These are phyloP conservation scores for Hyparrhenia diplandra DNA, from an alignment of 176 grass and related monocot genomes.

Conservation along the genomic window DNA sequence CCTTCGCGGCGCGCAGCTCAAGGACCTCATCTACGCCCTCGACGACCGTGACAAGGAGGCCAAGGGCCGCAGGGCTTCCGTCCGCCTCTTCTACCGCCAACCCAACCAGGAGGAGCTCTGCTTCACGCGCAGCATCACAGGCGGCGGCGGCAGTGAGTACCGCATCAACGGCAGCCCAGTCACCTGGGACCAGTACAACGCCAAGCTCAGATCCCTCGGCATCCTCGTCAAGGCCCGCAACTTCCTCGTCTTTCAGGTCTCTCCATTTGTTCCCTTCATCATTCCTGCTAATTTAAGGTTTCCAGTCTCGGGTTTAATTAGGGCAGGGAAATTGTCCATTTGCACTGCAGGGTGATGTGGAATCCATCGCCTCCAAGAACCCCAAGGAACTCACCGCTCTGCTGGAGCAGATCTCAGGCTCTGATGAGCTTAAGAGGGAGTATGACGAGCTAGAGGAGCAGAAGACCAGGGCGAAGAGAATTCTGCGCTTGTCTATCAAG, in stretches of 20 bases:
- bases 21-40: slow-evolving; percentile 89
- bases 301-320: background rate
- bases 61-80: slow-evolving; percentile 78
- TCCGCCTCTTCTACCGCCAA: slow-evolving; percentile 66
- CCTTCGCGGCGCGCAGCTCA: slow-evolving; percentile 83
- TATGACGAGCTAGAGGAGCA: slow-evolving; percentile 77
- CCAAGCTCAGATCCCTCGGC: slow-evolving; percentile 86
- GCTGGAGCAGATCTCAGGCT: slow-evolving; percentile 93
- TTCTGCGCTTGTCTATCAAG: slow-evolving; percentile 93
- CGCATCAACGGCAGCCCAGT: slow-evolving; percentile 57
- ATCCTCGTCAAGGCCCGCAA: slow-evolving; percentile 97
- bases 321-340: background rate
- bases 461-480: slow-evolving; percentile 66
- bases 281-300: background rate
- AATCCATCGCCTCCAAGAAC: slow-evolving; percentile 98
- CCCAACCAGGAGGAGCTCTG: slow-evolving; percentile 44
- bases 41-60: slow-evolving; percentile 94
- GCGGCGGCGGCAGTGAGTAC: slow-evolving; percentile 71
- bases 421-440: slow-evolving; percentile 84
- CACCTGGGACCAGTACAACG: slow-evolving; percentile 84
- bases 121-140: slow-evolving; percentile 76
- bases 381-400: slow-evolving; percentile 87
- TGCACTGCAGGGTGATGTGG: slow-evolving; percentile 75
- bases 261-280: background rate
- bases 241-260: slow-evolving; percentile 98